Evolutionary conservation across 768 basidiomycete genomes (phyloP).

Genomic region (Nevesoporus exiguus): DNA sequence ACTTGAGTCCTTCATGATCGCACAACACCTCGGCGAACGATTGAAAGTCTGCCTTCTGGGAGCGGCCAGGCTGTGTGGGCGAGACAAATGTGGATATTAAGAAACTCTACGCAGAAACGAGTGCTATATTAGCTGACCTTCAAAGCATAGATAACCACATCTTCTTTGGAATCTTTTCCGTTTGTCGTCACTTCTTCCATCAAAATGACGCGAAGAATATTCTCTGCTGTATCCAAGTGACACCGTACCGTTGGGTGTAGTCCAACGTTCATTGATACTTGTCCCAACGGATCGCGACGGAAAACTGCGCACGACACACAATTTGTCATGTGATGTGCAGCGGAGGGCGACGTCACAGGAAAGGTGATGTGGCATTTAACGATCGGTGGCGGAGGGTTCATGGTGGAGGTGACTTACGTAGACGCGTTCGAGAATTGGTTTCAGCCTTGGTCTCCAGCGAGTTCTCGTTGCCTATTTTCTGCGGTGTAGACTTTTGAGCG

Average conservation of each 20-base stretch:
- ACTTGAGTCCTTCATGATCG: conserved; percentile 34
- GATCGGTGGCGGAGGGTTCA: conserved; percentile 19
- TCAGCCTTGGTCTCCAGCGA: conserved; percentile 5
- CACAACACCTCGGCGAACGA: conserved; percentile 48
- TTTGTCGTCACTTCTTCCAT: conserved; percentile 43
- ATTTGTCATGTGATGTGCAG: neutral
- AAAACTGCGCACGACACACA: conserved; percentile 44
- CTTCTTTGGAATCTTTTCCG: conserved; percentile 26
- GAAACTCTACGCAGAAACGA: neutral
- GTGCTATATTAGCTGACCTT: conserved; percentile 42
- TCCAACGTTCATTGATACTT: conserved; percentile 66
- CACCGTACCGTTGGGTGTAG: conserved; percentile 54
- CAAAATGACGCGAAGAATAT: conserved; percentile 50
- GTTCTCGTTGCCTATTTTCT: neutral
- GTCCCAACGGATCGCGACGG: conserved; percentile 66
- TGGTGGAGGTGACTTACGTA: conserved; percentile 30
- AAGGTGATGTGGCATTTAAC: conserved; percentile 11
- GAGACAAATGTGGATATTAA: neutral
- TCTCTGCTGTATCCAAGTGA: conserved; percentile 53
- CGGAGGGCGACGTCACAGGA: neutral
- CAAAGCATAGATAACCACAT: conserved; percentile 60
- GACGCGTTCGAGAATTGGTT: conserved; percentile 23
- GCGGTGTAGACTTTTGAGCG: conserved; percentile 26
- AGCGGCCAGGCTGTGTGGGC: conserved; percentile 33
- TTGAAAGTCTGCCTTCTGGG: conserved; percentile 51